Conservation (phyloP, 2,329 filamentous ascomycete species). For the Aphanocladium album region DNA sequence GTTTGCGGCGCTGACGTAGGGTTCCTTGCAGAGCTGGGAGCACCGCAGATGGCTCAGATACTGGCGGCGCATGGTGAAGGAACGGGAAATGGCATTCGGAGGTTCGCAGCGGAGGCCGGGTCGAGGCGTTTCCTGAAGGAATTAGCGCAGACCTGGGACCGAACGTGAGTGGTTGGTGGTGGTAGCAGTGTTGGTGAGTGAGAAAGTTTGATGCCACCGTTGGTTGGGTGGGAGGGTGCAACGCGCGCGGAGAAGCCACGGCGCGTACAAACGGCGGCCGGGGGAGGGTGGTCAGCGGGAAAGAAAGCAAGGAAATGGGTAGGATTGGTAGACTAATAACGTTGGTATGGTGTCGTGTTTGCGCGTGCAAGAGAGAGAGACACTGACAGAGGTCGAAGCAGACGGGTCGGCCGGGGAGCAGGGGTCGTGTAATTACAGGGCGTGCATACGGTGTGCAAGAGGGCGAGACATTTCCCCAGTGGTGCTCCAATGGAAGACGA, state of each 20-base stretch:
- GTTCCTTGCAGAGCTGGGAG: background rate
- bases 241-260: background rate
- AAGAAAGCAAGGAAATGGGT: background rate
- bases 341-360: background rate
- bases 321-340: no score
- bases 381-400: background rate
- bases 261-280: background rate
- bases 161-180: background rate
- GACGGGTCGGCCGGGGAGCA: background rate
- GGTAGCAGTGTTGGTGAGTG: no score
- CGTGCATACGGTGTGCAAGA: constrained; percentile 5
- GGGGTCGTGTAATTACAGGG: constrained; percentile 1
- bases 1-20: background rate
- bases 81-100: background rate
- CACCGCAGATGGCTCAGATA: background rate
- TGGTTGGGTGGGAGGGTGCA: background rate
- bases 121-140: background rate
- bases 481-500: background rate
- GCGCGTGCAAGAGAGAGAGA: background rate
- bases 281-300: background rate
- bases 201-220: background rate
- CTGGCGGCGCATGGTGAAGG: no score
- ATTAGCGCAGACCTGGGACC: background rate
- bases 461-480: background rate
- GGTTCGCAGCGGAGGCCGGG: background rate